phyloP scores from a whole-genome alignment of 148 eudicot species.

The Rhododendron ferrugineum region DNA sequence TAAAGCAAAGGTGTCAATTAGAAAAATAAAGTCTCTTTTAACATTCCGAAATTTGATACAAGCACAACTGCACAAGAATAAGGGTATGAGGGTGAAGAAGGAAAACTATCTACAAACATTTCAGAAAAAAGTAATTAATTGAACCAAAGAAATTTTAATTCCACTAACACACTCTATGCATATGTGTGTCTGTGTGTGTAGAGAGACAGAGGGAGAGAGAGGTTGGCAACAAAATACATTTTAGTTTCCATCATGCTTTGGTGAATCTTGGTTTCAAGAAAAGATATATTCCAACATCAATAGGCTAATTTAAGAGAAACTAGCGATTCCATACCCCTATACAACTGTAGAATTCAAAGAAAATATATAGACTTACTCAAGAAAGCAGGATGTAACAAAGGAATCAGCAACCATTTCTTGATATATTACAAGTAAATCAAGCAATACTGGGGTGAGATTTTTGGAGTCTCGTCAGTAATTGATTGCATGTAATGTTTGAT shows the following conservation, averaged over 20 bases:
- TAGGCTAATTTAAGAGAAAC: background rate
- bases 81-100: background rate
- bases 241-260: background rate
- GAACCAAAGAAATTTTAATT: background rate
- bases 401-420: background rate
- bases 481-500: constrained; percentile 36
- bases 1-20: background rate
- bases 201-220: background rate
- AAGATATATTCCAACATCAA: background rate
- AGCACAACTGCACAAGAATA: background rate
- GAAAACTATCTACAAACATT: background rate
- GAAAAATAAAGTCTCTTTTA: background rate
- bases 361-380: background rate
- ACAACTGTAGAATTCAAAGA: background rate
- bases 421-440: background rate
- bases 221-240: background rate
- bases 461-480: constrained; percentile 45
- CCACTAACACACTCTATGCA: background rate
- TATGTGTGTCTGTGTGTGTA: background rate
- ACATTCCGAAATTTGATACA: background rate
- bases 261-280: background rate
- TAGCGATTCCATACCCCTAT: background rate
- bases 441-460: constrained; percentile 28
- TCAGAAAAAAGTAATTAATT: background rate
- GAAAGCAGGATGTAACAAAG: background rate